phyloP scores from a whole-genome alignment of 768 basidiomycete genomes.

The Lactarius evosmus region DNA sequence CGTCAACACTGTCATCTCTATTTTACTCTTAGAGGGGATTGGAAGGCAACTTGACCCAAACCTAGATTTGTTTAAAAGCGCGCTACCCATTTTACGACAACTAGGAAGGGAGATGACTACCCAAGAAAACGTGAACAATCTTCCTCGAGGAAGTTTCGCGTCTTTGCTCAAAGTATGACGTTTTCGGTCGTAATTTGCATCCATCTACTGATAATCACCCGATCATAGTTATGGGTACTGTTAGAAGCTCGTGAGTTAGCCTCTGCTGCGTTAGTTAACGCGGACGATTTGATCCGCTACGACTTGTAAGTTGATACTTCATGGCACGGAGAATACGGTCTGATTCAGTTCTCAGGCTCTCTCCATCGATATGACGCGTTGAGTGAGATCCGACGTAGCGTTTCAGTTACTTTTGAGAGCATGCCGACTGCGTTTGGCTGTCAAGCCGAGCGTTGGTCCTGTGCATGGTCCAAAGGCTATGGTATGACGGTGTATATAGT shows the following conservation, averaged over 20 bases:
- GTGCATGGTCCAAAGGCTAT: too few species aligned
- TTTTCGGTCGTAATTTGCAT: neutral
- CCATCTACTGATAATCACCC: constrained; percentile 13
- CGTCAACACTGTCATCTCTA: constrained; percentile 95
- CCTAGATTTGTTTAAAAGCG: constrained; percentile 93
- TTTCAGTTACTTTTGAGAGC: neutral
- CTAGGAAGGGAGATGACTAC: constrained; percentile 89
- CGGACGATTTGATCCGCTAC: constrained; percentile 84
- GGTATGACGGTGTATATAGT: neutral
- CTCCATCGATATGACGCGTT: constrained; percentile 43
- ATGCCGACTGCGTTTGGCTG: neutral
- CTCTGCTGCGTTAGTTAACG: constrained; percentile 69
- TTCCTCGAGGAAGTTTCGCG: constrained; percentile 71
- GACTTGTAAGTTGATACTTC: constrained; percentile 62
- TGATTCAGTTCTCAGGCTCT: constrained; percentile 43
- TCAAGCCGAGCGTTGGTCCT: too few species aligned
- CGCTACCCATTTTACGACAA: constrained; percentile 89
- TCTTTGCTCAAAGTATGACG: constrained; percentile 79
- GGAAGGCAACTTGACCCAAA: constrained; percentile 89
- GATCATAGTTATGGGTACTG: constrained; percentile 80
- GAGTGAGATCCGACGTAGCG: neutral
- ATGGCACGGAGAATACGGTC: constrained; percentile 1
- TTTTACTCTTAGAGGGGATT: constrained; percentile 91
- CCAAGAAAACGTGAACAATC: constrained; percentile 56
- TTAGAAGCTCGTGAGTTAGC: constrained; percentile 89